These are phyloP conservation scores for Cordyceps cicadae DNA, from an alignment of 2,329 filamentous ascomycete species.

Conservation along the genomic window DNA sequence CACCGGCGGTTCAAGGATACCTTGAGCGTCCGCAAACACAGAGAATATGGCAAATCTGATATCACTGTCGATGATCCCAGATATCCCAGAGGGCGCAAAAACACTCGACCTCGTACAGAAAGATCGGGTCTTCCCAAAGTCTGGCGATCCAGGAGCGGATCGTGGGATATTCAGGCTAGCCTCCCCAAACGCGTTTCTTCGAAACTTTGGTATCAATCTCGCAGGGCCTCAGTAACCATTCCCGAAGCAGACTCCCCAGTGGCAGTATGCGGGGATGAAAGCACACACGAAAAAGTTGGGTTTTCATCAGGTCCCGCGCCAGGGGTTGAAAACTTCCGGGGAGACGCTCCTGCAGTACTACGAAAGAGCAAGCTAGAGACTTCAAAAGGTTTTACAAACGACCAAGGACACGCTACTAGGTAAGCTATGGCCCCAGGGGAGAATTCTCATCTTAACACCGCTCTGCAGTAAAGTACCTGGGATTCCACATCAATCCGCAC, in stretches of 20 bases:
- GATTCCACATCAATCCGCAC: background rate
- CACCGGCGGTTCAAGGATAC: background rate
- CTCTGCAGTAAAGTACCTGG: background rate
- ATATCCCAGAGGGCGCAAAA: background rate
- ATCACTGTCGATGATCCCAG: background rate
- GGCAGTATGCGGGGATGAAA: background rate
- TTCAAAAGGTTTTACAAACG: background rate
- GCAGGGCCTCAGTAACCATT: background rate
- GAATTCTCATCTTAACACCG: background rate
- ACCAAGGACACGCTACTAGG: background rate
- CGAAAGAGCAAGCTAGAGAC: background rate
- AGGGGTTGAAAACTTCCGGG: too few species aligned
- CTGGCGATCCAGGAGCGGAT: background rate
- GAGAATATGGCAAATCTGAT: background rate
- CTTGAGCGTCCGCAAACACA: background rate
- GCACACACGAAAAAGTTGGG: background rate
- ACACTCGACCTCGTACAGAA: background rate
- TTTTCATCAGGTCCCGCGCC: too few species aligned
- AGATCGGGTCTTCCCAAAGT: background rate
- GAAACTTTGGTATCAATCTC: background rate
- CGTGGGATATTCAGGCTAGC: background rate
- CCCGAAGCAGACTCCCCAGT: background rate
- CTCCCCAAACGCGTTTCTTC: constrained; percentile 3
- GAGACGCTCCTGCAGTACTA: background rate
- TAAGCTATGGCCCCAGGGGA: background rate